Evolutionary conservation across 768 basidiomycete genomes (phyloP).

Genomic region (Leccinum boreale): DNA sequence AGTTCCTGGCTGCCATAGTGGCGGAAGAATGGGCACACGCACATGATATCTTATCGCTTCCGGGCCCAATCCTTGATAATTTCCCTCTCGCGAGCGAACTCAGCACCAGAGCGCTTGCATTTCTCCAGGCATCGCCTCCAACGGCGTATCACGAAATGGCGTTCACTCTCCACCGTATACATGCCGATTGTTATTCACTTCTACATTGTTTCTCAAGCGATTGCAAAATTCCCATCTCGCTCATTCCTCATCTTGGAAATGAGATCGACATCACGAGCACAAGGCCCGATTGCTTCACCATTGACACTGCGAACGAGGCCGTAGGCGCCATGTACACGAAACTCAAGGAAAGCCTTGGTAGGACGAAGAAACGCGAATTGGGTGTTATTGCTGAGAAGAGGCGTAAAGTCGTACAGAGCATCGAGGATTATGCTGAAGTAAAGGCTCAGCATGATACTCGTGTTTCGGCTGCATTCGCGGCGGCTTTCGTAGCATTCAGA

Average conservation of each 20-base stretch:
- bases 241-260: conserved; percentile 74
- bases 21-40: conserved; percentile 88
- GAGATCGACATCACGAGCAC: conserved; percentile 75
- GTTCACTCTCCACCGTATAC: conserved; percentile 73
- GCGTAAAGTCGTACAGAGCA: conserved; percentile 58
- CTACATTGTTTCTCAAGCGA: conserved; percentile 83
- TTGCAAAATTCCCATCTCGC: conserved; percentile 77
- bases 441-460: conserved; percentile 86
- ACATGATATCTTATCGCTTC: conserved; percentile 37
- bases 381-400: conserved; percentile 75
- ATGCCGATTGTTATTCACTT: conserved; percentile 73
- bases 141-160: conserved; percentile 90
- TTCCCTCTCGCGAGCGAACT: conserved; percentile 66
- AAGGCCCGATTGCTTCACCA: conserved; percentile 66
- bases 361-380: conserved; percentile 76
- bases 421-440: conserved; percentile 76
- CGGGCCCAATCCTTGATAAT: conserved; percentile 47
- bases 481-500: conserved; percentile 84
- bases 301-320: conserved; percentile 70
- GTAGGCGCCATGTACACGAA: conserved; percentile 67
- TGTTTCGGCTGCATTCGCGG: conserved; percentile 85
- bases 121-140: conserved; percentile 74
- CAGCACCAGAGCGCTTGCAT: conserved; percentile 60
- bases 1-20: conserved; percentile 79
- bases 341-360: conserved; percentile 71